Base-by-base conservation (phyloP, 2,329 filamentous ascomycete genomes). In the Pseudogymnoascus pannorum region DNA sequence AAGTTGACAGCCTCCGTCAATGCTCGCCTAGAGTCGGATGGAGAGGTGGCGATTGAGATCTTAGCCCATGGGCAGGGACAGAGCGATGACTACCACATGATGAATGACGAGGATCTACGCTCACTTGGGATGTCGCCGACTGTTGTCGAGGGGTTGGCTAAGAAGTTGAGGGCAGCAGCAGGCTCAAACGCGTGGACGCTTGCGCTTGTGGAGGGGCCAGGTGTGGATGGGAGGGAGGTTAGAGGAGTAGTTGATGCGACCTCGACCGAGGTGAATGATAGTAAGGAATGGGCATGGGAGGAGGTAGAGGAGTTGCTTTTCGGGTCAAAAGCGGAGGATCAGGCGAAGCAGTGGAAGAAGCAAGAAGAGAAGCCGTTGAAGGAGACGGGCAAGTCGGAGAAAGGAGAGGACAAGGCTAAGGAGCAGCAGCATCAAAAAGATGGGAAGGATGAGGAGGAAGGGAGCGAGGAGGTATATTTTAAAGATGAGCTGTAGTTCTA, bases 121-220 rank as follows among this genome's bases (percentile, higher is more conserved):
- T 82, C 84, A 68, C 75, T 90, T 48, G 84, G 88, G 12, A 62
- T 72, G 2, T 69, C 71, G 59, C 82, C 82, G 0, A 81, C 87
- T 54, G 79, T 86, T 44, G 79, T 96, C 2, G 86, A 92, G 67
- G 79, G 85, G 51, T 77, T 96, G 71, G 82, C 82, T 68, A 80
- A 85, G 64, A 79, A 89, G 69, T 74, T 96, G 62, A 80, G 89
- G 70, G 81, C 85, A 68, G 71, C 89, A 40, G 89, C 90, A 0
- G 83, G 85, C 2, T 85, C 87, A 6, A 83, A 86, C 66, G 85
- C 85, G 14, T 96, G 92, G 91, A 88, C 86, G 68, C 77, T 96
- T 63, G 89, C 94, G 73, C 79, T 94, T 12, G 83, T 94, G 1
- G 88, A 94, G 68, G 79, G 84, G 9, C 82, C 87, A 1, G 76